These are phyloP conservation scores for Chalciporus sp. DNA, from an alignment of 1,284 basidiomycete species.

Conservation along the genomic window DNA sequence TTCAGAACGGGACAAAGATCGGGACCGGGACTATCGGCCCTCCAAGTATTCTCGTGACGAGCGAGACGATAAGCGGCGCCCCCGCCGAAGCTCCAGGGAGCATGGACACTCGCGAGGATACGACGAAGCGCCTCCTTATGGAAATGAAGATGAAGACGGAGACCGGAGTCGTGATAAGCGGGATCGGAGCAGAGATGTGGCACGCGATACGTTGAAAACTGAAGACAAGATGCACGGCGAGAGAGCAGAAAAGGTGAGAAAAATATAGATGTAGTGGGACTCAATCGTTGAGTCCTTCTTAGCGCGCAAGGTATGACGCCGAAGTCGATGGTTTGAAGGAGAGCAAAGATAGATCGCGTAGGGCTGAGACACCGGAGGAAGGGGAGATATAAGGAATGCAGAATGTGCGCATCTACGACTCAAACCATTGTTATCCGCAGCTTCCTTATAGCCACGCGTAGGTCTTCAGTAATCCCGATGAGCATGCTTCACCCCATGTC, in stretches of 20 bases:
- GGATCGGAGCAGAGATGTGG: conserved; percentile 56
- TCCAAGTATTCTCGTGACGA: conserved; percentile 48
- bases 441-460: not conserved
- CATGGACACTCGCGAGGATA: conserved; percentile 36
- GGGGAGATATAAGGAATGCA: conserved; percentile 64
- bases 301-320: conserved; percentile 60
- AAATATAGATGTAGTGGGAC: conserved; percentile 32
- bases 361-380: conserved; percentile 76
- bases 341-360: conserved; percentile 41
- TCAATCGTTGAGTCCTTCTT: conserved; percentile 6
- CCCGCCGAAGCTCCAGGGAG: conserved; percentile 38
- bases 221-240: conserved; percentile 48
- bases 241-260: conserved; percentile 59
- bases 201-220: conserved; percentile 28
- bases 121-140: conserved; percentile 44
- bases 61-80: conserved; percentile 46
- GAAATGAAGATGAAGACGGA: conserved; percentile 37
- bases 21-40: conserved; percentile 46
- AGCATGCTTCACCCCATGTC: not conserved
- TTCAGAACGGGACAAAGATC: conserved; percentile 44
- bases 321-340: conserved; percentile 42
- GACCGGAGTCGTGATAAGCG: conserved; percentile 43
- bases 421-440: not conserved
- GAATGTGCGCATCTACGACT: conserved; percentile 11
- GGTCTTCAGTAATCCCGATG: not conserved